Percentiles rank a stretch among this genome's conserved stretches.
Conservation (phyloP, 2,329 filamentous ascomycete species). For the Trematosphaeria pertusa region DNA sequence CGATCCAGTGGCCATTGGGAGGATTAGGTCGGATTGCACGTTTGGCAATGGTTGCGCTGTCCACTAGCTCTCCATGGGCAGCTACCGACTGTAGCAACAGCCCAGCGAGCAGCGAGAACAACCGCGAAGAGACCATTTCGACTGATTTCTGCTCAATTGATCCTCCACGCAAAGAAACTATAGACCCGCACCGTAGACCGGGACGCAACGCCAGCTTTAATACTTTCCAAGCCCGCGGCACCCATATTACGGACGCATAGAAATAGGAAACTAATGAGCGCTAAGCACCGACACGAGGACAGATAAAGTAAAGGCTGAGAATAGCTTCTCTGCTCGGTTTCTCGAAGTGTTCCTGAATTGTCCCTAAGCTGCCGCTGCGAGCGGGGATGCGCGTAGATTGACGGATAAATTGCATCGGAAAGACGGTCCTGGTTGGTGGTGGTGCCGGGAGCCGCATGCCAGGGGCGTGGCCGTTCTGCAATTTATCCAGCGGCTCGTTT, state of each 20-base stretch:
- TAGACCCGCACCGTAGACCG: background rate
- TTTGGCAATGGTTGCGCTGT: slow-evolving; percentile 9
- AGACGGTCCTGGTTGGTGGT: slow-evolving; percentile 37
- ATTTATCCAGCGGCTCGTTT: slow-evolving; percentile 32
- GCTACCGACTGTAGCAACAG: background rate
- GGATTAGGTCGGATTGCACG: slow-evolving; percentile 32
- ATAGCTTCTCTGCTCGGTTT: slow-evolving; percentile 3
- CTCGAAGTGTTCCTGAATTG: slow-evolving; percentile 13
- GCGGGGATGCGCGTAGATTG: slow-evolving; percentile 35
- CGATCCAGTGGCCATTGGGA: slow-evolving; percentile 61
- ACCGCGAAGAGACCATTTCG: slow-evolving; percentile 23
- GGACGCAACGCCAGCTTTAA: slow-evolving; percentile 19
- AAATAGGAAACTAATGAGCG: slow-evolving; percentile 13
- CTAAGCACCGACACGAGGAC: slow-evolving; percentile 27
- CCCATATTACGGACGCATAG: slow-evolving; percentile 26
- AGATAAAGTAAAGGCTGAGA: slow-evolving; percentile 14
- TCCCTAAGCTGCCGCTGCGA: slow-evolving; percentile 27
- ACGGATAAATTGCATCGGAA: slow-evolving; percentile 40
- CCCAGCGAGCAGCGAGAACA: slow-evolving; percentile 21
- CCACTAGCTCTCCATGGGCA: slow-evolving; percentile 10
- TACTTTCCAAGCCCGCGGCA: slow-evolving; percentile 11
- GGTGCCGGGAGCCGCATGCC: slow-evolving; percentile 10
- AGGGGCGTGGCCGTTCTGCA: slow-evolving; percentile 6
- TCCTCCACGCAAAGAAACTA: background rate
- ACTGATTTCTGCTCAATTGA: background rate